Base-by-base conservation (phyloP, 495 filamentous ascomycete species). In the Letharia lupina region DNA sequence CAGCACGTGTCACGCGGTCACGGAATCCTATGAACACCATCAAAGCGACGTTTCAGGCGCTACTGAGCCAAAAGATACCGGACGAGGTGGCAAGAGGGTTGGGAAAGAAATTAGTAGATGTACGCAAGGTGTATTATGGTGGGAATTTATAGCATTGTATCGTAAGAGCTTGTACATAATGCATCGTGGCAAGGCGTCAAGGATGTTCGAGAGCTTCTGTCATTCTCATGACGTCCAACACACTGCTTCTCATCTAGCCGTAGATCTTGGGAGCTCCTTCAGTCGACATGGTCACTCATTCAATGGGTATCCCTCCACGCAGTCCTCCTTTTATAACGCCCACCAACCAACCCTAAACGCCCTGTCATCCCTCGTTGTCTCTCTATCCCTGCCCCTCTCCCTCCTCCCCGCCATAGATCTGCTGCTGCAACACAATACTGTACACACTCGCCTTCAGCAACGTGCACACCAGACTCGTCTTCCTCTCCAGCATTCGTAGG, bases 371-470 rank as follows among this genome's bases (percentile, higher is more conserved):
- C 18, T 9, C 39, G 2, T 15, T 35, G 35, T 33, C 23, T 54
- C 61, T 42, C 41, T 47, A 48, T 12, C 54, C 61, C 67, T 71
- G 64, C 65, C 77, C 75, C 65, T 65, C 69, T 60, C 71, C 65
- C 47, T 79, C 73, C 62, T 75, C 76, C 5, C 71, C 75, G 28
- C 70, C 68, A 69, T 76, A 86, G 65, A 95, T 94, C 84, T 97
- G 89, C 81, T 97, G 91, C 82, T 98, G 91, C 79, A 98, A 75
- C 70, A 98, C 92, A 80, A 98, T 97, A 74, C 89, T 94, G 76
- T 98, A 98, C 60, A 98, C 94, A 76, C 93, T 97, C 42, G 94
- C 93, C 80, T 98, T 98, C 73, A 98, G 81, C 73, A 97, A 73
- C 66, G 94, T 98, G 76, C 93, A 96, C 42, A 97, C 94, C 48